Percentiles rank a stretch among this genome's conserved stretches.
These are phyloP conservation scores for Sutorius eximius DNA, from an alignment of 1,284 basidiomycete genomes.

Conservation along the genomic window DNA sequence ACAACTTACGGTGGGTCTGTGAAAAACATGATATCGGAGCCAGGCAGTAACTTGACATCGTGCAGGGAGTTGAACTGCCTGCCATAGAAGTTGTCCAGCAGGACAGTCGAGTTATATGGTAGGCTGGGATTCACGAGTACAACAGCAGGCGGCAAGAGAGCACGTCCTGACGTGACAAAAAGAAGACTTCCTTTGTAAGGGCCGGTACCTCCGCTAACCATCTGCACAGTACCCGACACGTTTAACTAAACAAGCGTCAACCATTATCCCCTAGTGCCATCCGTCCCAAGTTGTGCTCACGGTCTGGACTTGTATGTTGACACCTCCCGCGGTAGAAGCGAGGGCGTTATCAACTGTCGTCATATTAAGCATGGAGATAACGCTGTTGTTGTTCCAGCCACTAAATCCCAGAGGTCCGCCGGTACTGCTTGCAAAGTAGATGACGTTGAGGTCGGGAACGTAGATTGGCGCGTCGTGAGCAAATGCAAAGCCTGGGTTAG, in stretches of 20 bases:
- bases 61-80: slow-evolving; percentile 82
- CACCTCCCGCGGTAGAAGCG: slow-evolving; percentile 33
- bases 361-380: slow-evolving; percentile 48
- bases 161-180: slow-evolving; percentile 68
- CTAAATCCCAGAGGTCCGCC: slow-evolving; percentile 42
- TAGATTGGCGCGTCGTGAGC: slow-evolving; percentile 78
- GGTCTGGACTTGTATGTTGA: slow-evolving; percentile 57
- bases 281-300: slow-evolving; percentile 36
- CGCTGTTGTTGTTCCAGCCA: slow-evolving; percentile 48
- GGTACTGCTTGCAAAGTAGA: slow-evolving; percentile 52
- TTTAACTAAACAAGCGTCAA: slow-evolving; percentile 40
- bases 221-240: slow-evolving; percentile 52
- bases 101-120: slow-evolving; percentile 62
- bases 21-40: slow-evolving; percentile 61
- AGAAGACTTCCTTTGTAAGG: slow-evolving; percentile 63
- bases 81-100: slow-evolving; percentile 72
- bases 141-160: slow-evolving; percentile 59
- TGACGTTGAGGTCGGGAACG: slow-evolving; percentile 55
- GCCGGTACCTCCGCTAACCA: slow-evolving; percentile 77
- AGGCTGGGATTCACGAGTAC: slow-evolving; percentile 62
- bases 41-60: slow-evolving; percentile 74
- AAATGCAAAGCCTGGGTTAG: slow-evolving; percentile 59
- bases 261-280: neutral
- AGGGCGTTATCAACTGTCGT: slow-evolving; percentile 44
- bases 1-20: slow-evolving; percentile 63